Base-by-base conservation (phyloP, 2,329 filamentous ascomycete species). In the Helotiales sp. region DNA sequence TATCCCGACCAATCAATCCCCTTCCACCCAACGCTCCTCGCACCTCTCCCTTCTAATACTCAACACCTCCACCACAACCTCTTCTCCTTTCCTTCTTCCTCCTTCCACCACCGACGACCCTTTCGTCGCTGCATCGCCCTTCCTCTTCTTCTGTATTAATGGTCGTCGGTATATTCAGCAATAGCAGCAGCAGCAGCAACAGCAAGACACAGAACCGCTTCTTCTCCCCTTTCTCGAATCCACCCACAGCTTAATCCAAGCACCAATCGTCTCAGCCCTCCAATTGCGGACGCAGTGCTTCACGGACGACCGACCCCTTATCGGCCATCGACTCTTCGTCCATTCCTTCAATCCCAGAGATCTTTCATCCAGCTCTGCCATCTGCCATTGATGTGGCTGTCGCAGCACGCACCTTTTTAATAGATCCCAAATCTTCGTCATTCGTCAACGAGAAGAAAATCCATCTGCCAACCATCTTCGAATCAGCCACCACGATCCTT, bases 231-330 rank as follows among this genome's bases (percentile, higher is more conserved):
- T 51, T 53, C 46, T 51, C 54, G 19, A 52, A 47, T 48, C 50
- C 51, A 30, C 30, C 38, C 48, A 59, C 49, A 54, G 56, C 55
- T 64, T 66, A 67, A 67, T 66, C 62, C 62, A 64, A 62, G 60
- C 61, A 61, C 51, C 49, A 48, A 27, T 31, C 52, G 51, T 62
- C 55, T 57, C 57, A 58, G 48, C 48, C 52, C 31, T 51, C 49
- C 38, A 33, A 34, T 54, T 61, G 53, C 59, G 25, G 58, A 57
- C 51, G 34, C 38, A 36, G 54, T 64, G 59, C 62, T 62, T 59
- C 66, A 70, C 67, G 64, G 65, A 68, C 60, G 60, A 63, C 67
- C 65, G 63, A 68, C 62, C 61, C 64, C 61, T 50, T 58, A 65
- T 69, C 67, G 67, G 66, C 54, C 66, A 65, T 63, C 54, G 59